Evolutionary conservation across 331 rosid genomes (phyloP), one percentile per base, ranked within the genome.

Genomic region (Arachis monticola): DNA sequence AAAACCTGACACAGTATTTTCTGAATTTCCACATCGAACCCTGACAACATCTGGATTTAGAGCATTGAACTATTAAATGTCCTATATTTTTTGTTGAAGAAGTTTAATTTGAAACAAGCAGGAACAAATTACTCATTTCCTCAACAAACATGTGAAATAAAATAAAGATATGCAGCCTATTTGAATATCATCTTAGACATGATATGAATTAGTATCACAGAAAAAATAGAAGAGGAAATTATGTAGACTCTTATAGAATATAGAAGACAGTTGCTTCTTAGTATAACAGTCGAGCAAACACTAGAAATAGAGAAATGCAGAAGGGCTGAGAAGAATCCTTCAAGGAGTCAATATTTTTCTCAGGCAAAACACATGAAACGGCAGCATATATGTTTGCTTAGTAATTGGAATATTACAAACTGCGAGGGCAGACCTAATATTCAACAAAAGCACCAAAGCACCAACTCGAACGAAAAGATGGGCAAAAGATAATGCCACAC

Each of bases 381-480:
- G 41, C 45, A 66, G 35, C 60, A 45, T 32, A 57, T 42, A 47
- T 56, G 61, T 52, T 11, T n/a, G 17, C 27, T 7, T 44, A 57
- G 53, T 45, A 57, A 10, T 56, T 7, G 27, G 5, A 59, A 59
- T 61, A 61, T 53, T 64, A 30, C 65, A 74, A 42, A 12, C 56
- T 51, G 71, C 48, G 61, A 74, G 8, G 50, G 50, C 30, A 62
- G n/a, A 35, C 55, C 55, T 14, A 45, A 69, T 13, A 38, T 59
- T 38, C 64, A 77, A 66, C 60, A 75, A 35, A 66, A 75, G 47
- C 50, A 75, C n/a, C 63, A 69, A 72, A 50, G 10, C 72, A 70
- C 59, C 47, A 52, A 70, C 72, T 42, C 72, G 41, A 64, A 62
- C 44, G 46, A 68, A 51, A 60, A 68, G 50, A 60, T 52, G 66